Base-by-base conservation (phyloP, 805 yeast species). In the Wickerhamiella siamensis region DNA sequence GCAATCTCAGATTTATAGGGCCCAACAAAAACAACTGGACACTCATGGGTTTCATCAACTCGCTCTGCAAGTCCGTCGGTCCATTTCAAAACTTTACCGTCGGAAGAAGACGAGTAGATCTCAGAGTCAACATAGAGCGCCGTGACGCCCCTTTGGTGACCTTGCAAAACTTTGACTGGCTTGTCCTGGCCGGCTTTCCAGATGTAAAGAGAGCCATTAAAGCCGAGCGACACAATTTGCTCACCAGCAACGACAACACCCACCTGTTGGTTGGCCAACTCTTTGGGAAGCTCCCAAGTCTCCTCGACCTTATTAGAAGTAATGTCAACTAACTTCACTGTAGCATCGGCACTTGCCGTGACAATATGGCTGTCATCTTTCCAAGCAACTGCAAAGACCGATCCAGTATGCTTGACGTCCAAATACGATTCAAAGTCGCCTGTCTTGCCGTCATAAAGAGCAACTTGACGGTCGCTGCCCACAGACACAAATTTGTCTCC, bases 91-190 rank as follows among this genome's bases (percentile, higher is more conserved):
- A 87, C 60, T 31, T 72, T 64, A 24, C 97, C 97, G 58, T 88
- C 96, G 43, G 79, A 76, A 26, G 88, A 77, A 15, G 95, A 95
- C 2, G 87, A 70, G 44, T 64, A 60, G 6, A 75, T 41, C 5
- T 43, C 18, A 8, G 43, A 47, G 9, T 41, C 46, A 0, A 53
- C 49, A 1, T 61, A 51, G 29, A 78, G 55, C 0, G 86, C 70
- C 1, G 95, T 83, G 43, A 88, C 72, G 12, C 86, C 70, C 51
- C 76, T 75, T 58, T 87, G 95, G 55, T 88, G 96, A 18, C 96
- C 95, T 43, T 64, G 59, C 14, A 83, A 61, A 1, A 69, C 60
- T 21, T 54, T 54, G 3, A 56, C 58, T 2, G 74, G 71, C 31
- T 50, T 44, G 1, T 51, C 47, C 5, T 51, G 20, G 39, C 41